Percentiles rank a stretch among this genome's conserved stretches.
Conservation (phyloP, 2,329 filamentous ascomycete genomes). For the Fusarium ramigenum region DNA sequence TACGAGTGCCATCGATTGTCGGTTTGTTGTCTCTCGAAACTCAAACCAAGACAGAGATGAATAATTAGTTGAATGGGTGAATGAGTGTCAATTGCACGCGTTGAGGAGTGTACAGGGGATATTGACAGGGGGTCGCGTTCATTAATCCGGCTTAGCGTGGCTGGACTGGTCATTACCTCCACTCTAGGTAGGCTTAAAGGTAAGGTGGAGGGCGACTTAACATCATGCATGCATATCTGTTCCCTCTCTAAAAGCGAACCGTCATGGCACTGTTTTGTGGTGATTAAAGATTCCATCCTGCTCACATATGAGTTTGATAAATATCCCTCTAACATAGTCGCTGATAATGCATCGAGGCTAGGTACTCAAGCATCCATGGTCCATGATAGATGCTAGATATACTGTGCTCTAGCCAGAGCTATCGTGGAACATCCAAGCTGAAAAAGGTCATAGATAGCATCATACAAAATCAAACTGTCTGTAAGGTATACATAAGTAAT, state of each 20-base stretch:
- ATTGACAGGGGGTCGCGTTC: constrained; percentile 33
- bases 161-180: constrained; percentile 1
- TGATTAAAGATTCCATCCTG: not conserved
- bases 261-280: not conserved
- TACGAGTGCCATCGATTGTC: constrained; percentile 6
- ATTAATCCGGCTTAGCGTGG: constrained; percentile 26
- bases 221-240: not conserved
- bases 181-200: not conserved
- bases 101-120: constrained; percentile 36
- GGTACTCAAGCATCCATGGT: not conserved
- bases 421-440: not conserved
- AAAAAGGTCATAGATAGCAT: not conserved
- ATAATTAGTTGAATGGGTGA: constrained; percentile 25
- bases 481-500: not conserved
- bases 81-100: constrained; percentile 31
- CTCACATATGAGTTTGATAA: not conserved
- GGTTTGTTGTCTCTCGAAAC: constrained; percentile 27
- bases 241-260: not conserved
- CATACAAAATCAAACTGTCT: not conserved
- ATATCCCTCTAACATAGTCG: not conserved
- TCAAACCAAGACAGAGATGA: constrained; percentile 24
- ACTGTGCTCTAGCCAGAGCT: not conserved
- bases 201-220: not conserved
- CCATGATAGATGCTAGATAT: not conserved
- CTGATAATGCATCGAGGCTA: not conserved